A percentile compares a stretch with the other conserved stretches of the same genome.
Evolutionary conservation across 1,284 basidiomycete species (phyloP).

Genomic region (Tilletia setariae): DNA sequence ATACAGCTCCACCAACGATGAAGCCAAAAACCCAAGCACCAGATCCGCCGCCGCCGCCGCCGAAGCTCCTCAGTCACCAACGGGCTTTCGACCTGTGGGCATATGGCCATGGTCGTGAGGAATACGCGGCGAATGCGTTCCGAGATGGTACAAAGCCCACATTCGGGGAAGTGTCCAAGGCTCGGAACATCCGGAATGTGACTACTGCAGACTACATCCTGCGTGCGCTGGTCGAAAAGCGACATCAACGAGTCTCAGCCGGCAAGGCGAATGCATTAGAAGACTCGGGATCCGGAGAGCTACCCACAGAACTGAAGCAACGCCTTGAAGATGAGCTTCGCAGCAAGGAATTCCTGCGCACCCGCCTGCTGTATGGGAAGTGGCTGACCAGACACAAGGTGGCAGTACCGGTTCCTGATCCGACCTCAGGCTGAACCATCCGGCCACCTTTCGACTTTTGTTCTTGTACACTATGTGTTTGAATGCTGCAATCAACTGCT

Average conservation of each 20-base stretch:
- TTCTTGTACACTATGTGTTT: too few relatives aligned
- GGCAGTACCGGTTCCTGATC: too few relatives aligned
- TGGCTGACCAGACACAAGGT: too few relatives aligned
- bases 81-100: constrained; percentile 4
- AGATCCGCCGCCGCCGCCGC: not conserved
- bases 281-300: too few relatives aligned
- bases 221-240: not conserved
- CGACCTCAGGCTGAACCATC: too few relatives aligned
- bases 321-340: too few relatives aligned
- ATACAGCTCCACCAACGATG: not conserved
- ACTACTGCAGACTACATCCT: constrained; percentile 1
- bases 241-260: not conserved
- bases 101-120: not conserved
- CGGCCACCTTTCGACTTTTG: too few relatives aligned
- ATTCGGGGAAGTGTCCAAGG: not conserved
- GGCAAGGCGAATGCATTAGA: too few relatives aligned
- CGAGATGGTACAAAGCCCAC: not conserved
- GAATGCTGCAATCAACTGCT: too few relatives aligned
- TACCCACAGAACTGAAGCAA: too few relatives aligned
- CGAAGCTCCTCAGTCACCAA: not conserved
- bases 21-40: not conserved
- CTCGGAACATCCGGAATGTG: not conserved
- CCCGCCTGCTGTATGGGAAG: too few relatives aligned
- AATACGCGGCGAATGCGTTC: not conserved
- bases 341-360: too few relatives aligned